Conservation (phyloP, 768 basidiomycete genomes). For the Leucocoprinus leucothites region DNA sequence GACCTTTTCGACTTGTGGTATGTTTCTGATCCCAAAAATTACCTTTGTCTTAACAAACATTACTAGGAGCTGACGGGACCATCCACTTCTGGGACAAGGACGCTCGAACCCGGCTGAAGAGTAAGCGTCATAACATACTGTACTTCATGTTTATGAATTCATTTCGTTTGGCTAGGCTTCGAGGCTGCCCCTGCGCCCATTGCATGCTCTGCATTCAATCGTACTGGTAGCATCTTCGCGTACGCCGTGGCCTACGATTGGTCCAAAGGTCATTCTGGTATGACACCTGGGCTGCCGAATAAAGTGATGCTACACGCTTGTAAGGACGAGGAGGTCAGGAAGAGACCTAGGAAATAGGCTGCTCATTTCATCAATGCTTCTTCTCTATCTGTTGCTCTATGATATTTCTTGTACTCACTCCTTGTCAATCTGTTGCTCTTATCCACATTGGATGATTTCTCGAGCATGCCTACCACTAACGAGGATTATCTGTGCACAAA, state of each 20-base stretch:
- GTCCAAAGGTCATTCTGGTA: conserved; percentile 89
- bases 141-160: background rate
- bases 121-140: conserved; percentile 37
- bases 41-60: background rate
- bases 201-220: conserved; percentile 79
- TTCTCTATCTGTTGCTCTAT: conserved; percentile 4
- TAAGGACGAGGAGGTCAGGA: conserved; percentile 86
- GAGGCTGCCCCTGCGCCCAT: conserved; percentile 76
- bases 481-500: background rate
- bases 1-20: conserved; percentile 80
- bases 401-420: conserved; percentile 10
- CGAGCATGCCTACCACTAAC: no score
- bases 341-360: conserved; percentile 44
- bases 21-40: conserved; percentile 20
- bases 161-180: conserved; percentile 48
- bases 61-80: conserved; percentile 73
- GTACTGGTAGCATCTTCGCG: conserved; percentile 84
- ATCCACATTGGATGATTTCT: background rate
- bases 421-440: conserved; percentile 1
- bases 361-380: conserved; percentile 2
- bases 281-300: conserved; percentile 67
- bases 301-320: conserved; percentile 83
- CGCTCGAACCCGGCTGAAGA: conserved; percentile 86
- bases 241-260: conserved; percentile 94
- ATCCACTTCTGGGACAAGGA: conserved; percentile 97